Conservation (phyloP, 768 basidiomycete species). For the Kwoniella heveanensis region DNA sequence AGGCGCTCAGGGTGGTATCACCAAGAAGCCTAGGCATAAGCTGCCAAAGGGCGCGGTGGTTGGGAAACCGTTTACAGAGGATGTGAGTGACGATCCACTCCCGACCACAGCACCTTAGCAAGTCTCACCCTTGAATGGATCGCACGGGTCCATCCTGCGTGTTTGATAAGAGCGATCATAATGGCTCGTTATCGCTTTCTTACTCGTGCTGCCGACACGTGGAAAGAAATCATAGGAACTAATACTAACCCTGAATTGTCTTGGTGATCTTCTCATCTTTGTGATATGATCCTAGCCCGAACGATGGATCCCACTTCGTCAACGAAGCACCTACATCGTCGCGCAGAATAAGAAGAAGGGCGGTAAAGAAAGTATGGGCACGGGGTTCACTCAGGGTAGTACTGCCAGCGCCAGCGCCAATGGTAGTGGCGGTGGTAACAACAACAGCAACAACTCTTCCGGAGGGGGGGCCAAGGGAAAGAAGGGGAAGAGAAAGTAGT, state of each 20-base stretch:
- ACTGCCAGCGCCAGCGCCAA: slow-evolving; percentile 20
- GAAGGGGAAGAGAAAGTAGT: slow-evolving; percentile 40
- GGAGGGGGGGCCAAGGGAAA: slow-evolving; percentile 37
- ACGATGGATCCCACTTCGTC: slow-evolving; percentile 55
- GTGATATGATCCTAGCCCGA: slow-evolving; percentile 56
- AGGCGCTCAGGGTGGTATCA: no score
- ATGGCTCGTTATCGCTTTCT: no score
- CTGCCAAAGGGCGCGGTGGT: slow-evolving; percentile 52
- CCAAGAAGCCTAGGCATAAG: slow-evolving; percentile 45
- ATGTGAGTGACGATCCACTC: slow-evolving; percentile 52
- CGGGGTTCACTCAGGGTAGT: slow-evolving; percentile 53
- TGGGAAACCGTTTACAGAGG: slow-evolving; percentile 48
- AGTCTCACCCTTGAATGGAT: no score
- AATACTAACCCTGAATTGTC: no score
- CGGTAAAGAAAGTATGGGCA: slow-evolving; percentile 55
- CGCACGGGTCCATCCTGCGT: no score
- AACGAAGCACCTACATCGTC: slow-evolving; percentile 43
- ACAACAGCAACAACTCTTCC: slow-evolving; percentile 29
- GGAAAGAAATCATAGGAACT: no score
- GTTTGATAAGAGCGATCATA: no score
- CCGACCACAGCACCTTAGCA: no score
- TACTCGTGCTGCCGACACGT: no score
- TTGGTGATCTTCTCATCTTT: no score
- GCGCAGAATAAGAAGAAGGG: slow-evolving; percentile 52
- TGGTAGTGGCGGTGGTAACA: slow-evolving; percentile 32